Base-by-base conservation (phyloP, 2,329 filamentous ascomycete genomes). In the Podosphaera leucotricha region DNA sequence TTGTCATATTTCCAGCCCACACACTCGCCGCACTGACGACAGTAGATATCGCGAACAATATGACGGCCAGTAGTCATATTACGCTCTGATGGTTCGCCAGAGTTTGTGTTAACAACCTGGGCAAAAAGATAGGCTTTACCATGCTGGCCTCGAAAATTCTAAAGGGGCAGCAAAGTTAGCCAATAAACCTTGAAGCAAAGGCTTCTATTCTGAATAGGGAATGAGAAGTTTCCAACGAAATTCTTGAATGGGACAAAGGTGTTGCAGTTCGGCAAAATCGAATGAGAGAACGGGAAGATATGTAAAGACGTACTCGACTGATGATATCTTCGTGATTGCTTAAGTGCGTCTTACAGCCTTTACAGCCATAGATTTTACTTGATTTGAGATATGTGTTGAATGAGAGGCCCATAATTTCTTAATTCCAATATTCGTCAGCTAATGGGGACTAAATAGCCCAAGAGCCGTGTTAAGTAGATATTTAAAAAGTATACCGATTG, bases 1-100 rank as follows among this genome's bases (percentile, higher is more conserved):
- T 92, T 93, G 63, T 98, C 90, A 60, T 98, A 98, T 62, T 93
- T 95, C 90, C 90, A 98, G 30, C 90, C 90, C 44, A 98, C 90
- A 24, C 79, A 80, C 61, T 86, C 80, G 59, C 80, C 80, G 71
- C 90, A 98, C 62, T 92, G 82, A 46, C 80, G 72, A 66, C 90
- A 98, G 46, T 68, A 68, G 55, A 98, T 94, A 60, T 98, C 90
- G 46, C 90, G 78, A 41, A 98, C 90, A 46, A 95, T 71, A 62
- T 98, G 90, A 44, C 82, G 75, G 44, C 90, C 90, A 0, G 90
- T 98, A 13, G 90, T 98, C 90, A 98, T 98, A 65, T 80, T 92
- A 52, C 90, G 83, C 65, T 98, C 90, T 59, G 72, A 78, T n/a
- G 87, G 73, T 48, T 92, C 81, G 53, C 80, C 78, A 39, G 76